Evolutionary conservation across 2,329 filamentous ascomycete genomes (phyloP).

Genomic region (Sporothrix dimorphospora): DNA sequence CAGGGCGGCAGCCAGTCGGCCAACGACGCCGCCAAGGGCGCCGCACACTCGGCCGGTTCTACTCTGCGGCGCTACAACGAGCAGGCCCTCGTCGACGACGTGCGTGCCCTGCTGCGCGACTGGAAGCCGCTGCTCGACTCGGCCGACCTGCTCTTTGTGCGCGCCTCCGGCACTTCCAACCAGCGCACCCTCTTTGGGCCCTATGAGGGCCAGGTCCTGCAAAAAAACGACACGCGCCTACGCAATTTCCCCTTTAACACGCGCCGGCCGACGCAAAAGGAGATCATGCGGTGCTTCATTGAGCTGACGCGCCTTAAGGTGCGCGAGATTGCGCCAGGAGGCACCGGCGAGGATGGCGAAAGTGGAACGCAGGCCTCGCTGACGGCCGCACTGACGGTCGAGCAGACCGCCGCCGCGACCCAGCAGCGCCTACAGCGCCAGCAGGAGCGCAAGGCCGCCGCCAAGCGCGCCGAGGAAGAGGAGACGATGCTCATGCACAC

Average conservation of each 20-base stretch:
- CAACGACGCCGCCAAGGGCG: slow-evolving; percentile 45
- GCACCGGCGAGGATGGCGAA: slow-evolving; percentile 35
- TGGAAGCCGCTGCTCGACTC: slow-evolving; percentile 88
- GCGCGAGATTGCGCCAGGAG: slow-evolving; percentile 71
- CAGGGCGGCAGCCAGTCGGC: slow-evolving; percentile 94
- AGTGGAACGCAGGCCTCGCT: slow-evolving; percentile 41
- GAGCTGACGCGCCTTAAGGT: slow-evolving; percentile 92
- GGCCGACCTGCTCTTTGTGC: slow-evolving; percentile 82
- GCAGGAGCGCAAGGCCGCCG: slow-evolving; percentile 50
- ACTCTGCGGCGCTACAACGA: slow-evolving; percentile 92
- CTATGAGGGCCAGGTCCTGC: slow-evolving; percentile 85
- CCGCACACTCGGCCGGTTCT: slow-evolving; percentile 81
- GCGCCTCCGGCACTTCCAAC: slow-evolving; percentile 86
- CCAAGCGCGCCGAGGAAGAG: slow-evolving; percentile 78
- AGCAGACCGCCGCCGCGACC: slow-evolving; percentile 44
- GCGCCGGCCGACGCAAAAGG: slow-evolving; percentile 85
- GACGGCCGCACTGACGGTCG: slow-evolving; percentile 41
- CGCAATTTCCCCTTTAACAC: slow-evolving; percentile 94
- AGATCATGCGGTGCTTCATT: slow-evolving; percentile 92
- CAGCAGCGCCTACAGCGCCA: slow-evolving; percentile 18
- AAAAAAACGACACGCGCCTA: slow-evolving; percentile 75
- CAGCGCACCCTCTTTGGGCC: slow-evolving; percentile 85
- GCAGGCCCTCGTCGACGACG: slow-evolving; percentile 83
- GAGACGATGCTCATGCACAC: slow-evolving; percentile 83
- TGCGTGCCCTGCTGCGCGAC: slow-evolving; percentile 75